Percentiles rank a stretch among this genome's conserved stretches.
Conservation (phyloP, 2,329 filamentous ascomycete species). For the Berkeleyomyces basicola region DNA sequence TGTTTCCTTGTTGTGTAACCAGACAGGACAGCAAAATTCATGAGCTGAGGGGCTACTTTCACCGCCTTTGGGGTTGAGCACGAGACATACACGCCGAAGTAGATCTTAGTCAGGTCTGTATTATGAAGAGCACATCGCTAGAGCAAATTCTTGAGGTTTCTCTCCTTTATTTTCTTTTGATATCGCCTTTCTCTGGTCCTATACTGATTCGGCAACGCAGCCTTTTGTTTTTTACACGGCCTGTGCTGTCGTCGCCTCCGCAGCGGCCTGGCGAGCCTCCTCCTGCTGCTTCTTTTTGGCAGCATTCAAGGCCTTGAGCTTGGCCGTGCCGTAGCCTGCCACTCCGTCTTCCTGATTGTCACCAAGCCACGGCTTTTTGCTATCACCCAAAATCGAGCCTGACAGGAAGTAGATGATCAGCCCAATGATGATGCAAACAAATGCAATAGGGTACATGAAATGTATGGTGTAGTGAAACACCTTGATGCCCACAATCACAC, state of each 20-base stretch:
- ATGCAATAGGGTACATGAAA: conserved; percentile 89
- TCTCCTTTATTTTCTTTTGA: no score
- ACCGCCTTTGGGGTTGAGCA: background rate
- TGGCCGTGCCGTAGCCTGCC: conserved; percentile 70
- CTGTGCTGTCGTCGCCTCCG: background rate
- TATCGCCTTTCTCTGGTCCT: no score
- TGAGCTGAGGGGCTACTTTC: background rate
- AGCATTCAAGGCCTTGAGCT: conserved; percentile 50
- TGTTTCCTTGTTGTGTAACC: background rate
- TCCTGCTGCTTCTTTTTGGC: conserved; percentile 20
- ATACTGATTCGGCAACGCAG: no score
- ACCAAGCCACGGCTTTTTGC: conserved; percentile 89
- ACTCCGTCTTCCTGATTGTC: conserved; percentile 69
- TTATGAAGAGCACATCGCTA: no score
- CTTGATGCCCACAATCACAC: conserved; percentile 75
- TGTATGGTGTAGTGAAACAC: conserved; percentile 70
- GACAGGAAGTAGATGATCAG: conserved; percentile 77
- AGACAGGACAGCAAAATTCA: background rate
- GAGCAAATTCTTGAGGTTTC: no score
- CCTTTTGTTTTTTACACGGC: background rate
- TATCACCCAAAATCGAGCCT: conserved; percentile 67
- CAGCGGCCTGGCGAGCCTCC: background rate
- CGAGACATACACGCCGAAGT: background rate
- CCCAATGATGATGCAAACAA: conserved; percentile 78
- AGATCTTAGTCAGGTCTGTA: background rate